phyloP scores from a whole-genome alignment of 2,329 filamentous ascomycete species.

The Penicillium rolfsii region DNA sequence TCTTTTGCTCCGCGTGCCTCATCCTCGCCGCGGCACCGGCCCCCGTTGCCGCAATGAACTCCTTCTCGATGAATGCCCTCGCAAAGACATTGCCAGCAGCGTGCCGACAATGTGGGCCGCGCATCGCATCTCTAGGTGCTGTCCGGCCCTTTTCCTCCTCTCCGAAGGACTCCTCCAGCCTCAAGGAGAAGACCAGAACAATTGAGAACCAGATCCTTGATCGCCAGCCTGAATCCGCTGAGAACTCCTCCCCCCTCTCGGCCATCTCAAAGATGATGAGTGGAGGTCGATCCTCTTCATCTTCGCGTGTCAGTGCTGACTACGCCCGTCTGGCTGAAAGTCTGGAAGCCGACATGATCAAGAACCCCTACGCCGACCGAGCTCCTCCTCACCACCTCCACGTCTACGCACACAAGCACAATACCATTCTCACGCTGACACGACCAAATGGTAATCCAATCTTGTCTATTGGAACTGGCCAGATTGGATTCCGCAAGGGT shows the following conservation, averaged over 20 bases:
- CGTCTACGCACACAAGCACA: constrained; percentile 86
- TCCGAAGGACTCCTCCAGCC: constrained; percentile 24
- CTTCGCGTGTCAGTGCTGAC: constrained; percentile 31
- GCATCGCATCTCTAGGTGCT: constrained; percentile 26
- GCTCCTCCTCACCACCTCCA: constrained; percentile 76
- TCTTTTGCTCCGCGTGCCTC: constrained; percentile 6
- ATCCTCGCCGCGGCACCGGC: constrained; percentile 19
- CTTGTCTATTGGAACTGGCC: constrained; percentile 78
- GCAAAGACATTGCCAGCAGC: constrained; percentile 38
- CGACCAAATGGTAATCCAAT: constrained; percentile 78
- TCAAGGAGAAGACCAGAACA: constrained; percentile 26
- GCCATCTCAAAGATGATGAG: constrained; percentile 39
- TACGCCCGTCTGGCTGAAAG: constrained; percentile 39
- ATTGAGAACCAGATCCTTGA: constrained; percentile 38
- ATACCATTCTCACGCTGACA: constrained; percentile 90
- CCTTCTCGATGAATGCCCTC: constrained; percentile 37
- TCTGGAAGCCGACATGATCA: constrained; percentile 41
- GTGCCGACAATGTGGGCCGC: constrained; percentile 34
- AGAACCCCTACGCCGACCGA: constrained; percentile 41
- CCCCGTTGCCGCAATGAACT: constrained; percentile 35
- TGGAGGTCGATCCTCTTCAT: constrained; percentile 26
- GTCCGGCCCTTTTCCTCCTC: constrained; percentile 42
- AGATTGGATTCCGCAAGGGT: constrained; percentile 87
- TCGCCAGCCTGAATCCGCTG: constrained; percentile 22
- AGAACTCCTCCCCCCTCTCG: constrained; percentile 31